Conservation (phyloP, 78 protist genomes). For the Capsaspora owczarzaki region DNA sequence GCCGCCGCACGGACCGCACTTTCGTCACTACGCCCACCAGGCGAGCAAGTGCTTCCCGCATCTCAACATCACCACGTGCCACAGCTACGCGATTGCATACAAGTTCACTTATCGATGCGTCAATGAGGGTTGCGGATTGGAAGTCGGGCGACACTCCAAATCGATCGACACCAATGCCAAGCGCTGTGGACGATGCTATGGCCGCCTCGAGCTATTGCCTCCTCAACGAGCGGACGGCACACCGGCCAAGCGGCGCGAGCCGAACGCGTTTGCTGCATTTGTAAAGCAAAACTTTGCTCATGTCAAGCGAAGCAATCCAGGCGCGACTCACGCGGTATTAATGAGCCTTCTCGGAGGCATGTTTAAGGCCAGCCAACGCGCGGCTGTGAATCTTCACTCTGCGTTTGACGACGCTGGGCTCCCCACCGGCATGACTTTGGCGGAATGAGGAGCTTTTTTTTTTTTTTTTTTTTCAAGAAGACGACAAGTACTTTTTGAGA, state of each 20-base stretch:
- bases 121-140: neutral
- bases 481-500: too few species aligned
- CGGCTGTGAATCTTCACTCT: too few species aligned
- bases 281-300: neutral
- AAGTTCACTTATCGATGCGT: neutral
- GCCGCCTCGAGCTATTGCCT: neutral
- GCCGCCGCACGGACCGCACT: slow-evolving; percentile 22
- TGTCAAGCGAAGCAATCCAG: neutral
- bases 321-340: neutral
- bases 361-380: too few species aligned
- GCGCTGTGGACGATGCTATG: slow-evolving; percentile 6
- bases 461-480: too few species aligned
- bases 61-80: slow-evolving; percentile 17
- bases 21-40: neutral
- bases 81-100: slow-evolving; percentile 7
- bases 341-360: too few species aligned
- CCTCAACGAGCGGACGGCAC: slow-evolving; percentile 1
- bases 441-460: too few species aligned
- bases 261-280: neutral
- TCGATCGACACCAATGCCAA: neutral
- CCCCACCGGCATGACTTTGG: too few species aligned
- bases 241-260: neutral
- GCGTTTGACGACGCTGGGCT: too few species aligned
- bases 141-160: slow-evolving; percentile 25
- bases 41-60: neutral